phyloP scores from a whole-genome alignment of 148 eudicot genomes.

The Arbutus unedo region DNA sequence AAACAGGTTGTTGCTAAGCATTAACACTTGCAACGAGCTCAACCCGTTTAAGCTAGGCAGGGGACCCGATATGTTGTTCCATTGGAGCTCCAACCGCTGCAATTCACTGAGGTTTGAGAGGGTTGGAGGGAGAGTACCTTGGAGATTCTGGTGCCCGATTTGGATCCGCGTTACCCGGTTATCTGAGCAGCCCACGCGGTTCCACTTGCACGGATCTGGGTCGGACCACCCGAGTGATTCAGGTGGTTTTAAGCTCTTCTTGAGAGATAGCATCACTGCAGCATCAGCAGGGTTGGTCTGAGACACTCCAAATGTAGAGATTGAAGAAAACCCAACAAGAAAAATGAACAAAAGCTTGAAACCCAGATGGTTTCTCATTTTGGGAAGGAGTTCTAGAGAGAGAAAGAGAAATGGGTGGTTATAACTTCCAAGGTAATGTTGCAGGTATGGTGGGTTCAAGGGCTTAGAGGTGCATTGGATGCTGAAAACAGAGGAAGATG shows the following conservation, averaged over 20 bases:
- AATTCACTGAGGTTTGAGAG: conserved; percentile 51
- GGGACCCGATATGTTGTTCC: conserved; percentile 78
- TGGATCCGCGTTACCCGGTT: conserved; percentile 83
- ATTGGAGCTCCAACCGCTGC: conserved; percentile 74
- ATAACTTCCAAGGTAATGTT: neutral
- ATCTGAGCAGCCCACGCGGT: conserved; percentile 50
- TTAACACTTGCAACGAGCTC: conserved; percentile 56
- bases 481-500: conserved; percentile 6
- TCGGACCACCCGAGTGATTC: conserved; percentile 56
- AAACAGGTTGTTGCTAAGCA: conserved; percentile 71
- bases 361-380: conserved; percentile 29
- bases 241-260: conserved; percentile 51
- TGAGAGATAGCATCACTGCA: conserved; percentile 67
- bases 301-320: conserved; percentile 22
- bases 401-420: conserved; percentile 6
- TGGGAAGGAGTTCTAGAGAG: neutral
- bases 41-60: conserved; percentile 64
- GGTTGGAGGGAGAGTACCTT: conserved; percentile 70
- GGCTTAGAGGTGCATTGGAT: conserved; percentile 12
- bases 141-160: conserved; percentile 70
- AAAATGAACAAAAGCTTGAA: conserved; percentile 30
- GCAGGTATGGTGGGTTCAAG: neutral
- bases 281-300: conserved; percentile 39
- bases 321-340: conserved; percentile 23
- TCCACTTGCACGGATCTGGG: conserved; percentile 90